Evolutionary conservation across 2,329 filamentous ascomycete genomes (phyloP).

Genomic region (Diplodia seriata): DNA sequence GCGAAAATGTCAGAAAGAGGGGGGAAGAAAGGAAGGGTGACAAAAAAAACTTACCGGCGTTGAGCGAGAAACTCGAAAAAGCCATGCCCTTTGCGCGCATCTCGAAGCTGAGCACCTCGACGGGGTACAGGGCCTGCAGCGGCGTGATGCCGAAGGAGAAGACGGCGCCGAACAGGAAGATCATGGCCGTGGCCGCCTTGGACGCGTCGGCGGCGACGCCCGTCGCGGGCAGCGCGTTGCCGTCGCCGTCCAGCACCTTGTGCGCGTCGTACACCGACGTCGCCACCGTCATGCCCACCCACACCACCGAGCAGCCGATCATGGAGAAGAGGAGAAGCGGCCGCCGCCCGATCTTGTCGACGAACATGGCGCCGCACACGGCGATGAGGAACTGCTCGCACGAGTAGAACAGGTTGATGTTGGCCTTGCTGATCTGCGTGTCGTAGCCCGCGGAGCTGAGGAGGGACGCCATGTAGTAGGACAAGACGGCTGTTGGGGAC

Average conservation of each 20-base stretch:
- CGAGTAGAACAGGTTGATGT: slow-evolving; percentile 32
- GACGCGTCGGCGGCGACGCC: neutral
- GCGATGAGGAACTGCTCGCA: slow-evolving; percentile 45
- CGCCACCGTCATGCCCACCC: slow-evolving; percentile 39
- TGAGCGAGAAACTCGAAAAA: slow-evolving; percentile 40
- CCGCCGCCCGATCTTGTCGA: slow-evolving; percentile 45
- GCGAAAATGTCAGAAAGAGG: too few species aligned
- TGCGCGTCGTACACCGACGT: slow-evolving; percentile 31
- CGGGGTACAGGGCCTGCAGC: slow-evolving; percentile 56
- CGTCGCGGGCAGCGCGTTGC: neutral
- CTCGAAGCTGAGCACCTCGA: slow-evolving; percentile 58
- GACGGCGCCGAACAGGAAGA: slow-evolving; percentile 46
- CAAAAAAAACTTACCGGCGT: slow-evolving; percentile 39
- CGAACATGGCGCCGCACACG: slow-evolving; percentile 44
- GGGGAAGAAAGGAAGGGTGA: neutral
- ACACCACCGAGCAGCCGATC: slow-evolving; percentile 38
- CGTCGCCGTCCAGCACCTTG: neutral
- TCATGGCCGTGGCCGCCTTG: slow-evolving; percentile 39
- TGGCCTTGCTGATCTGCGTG: slow-evolving; percentile 24
- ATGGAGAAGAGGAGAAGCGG: slow-evolving; percentile 43
- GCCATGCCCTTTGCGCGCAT: slow-evolving; percentile 53
- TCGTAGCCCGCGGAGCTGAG: slow-evolving; percentile 30
- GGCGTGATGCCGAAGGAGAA: slow-evolving; percentile 48
- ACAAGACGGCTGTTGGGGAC: slow-evolving; percentile 15
- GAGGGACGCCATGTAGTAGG: slow-evolving; percentile 31